These are phyloP conservation scores for Setomelanomma holmii DNA, from an alignment of 2,329 filamentous ascomycete genomes.

Conservation along the genomic window DNA sequence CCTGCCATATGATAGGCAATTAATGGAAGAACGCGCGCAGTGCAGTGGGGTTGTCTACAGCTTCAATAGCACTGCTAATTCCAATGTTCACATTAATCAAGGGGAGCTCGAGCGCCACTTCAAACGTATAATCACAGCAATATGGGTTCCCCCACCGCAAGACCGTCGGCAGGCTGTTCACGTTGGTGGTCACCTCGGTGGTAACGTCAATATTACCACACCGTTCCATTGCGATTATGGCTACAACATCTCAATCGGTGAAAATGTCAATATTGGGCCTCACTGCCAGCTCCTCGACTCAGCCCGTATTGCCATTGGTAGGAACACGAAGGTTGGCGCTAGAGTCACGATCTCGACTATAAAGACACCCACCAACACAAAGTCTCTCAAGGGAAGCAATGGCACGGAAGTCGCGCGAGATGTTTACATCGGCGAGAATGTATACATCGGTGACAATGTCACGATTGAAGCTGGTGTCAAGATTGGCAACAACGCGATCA, in stretches of 20 bases:
- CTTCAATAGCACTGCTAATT: conserved; percentile 85
- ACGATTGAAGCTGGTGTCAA: conserved; percentile 65
- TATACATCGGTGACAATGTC: conserved; percentile 68
- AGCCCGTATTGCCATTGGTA: conserved; percentile 81
- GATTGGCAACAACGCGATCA: conserved; percentile 61
- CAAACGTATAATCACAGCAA: conserved; percentile 73
- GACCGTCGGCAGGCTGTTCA: conserved; percentile 5
- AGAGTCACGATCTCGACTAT: conserved; percentile 87
- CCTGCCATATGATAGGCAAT: conserved; percentile 76
- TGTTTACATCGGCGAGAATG: conserved; percentile 78
- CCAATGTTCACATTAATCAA: conserved; percentile 69
- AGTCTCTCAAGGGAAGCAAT: conserved; percentile 74
- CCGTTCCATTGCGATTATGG: conserved; percentile 95
- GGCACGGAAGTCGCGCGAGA: conserved; percentile 73
- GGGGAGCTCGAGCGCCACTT: conserved; percentile 74
- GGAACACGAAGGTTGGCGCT: conserved; percentile 73
- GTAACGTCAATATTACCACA: conserved; percentile 78
- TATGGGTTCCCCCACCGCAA: conserved; percentile 42
- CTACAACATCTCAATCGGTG: conserved; percentile 89
- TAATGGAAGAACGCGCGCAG: conserved; percentile 82
- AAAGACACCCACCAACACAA: conserved; percentile 74
- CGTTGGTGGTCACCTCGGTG: conserved; percentile 68
- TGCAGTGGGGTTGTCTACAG: conserved; percentile 82
- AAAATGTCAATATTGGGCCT: conserved; percentile 81
- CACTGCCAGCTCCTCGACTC: conserved; percentile 88